Evolutionary conservation across 1,139 yeast genomes (phyloP).

Genomic region (Suhomyces yuchorum): DNA sequence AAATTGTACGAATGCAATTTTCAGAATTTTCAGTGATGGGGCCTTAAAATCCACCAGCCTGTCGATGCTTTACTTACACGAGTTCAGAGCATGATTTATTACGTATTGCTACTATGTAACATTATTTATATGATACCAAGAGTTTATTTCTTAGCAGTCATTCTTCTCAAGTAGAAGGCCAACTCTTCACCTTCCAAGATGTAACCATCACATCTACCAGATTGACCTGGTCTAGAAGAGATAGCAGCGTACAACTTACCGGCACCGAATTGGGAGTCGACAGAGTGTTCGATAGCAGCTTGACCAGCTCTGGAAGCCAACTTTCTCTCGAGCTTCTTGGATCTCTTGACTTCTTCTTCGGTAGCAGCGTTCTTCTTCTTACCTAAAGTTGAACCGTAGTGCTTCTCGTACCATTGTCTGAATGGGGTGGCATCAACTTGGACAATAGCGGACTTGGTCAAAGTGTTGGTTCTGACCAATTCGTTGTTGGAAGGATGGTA

Average conservation of each 20-base stretch:
- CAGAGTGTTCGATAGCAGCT: slow-evolving; percentile 86
- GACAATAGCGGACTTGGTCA: slow-evolving; percentile 98
- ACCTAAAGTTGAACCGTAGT: slow-evolving; percentile 94
- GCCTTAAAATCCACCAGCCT: background rate
- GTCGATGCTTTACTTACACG: too few species aligned
- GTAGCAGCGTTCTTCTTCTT: slow-evolving; percentile 57
- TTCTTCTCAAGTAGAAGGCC: slow-evolving; percentile 99
- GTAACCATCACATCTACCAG: slow-evolving; percentile 99
- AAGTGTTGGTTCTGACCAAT: slow-evolving; percentile 99
- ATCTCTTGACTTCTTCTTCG: slow-evolving; percentile 61
- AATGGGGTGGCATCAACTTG: slow-evolving; percentile 99
- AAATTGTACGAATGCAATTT: background rate
- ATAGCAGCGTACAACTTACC: slow-evolving; percentile 99
- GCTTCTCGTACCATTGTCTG: slow-evolving; percentile 99
- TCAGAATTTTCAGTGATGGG: background rate
- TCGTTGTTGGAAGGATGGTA: slow-evolving; percentile 99
- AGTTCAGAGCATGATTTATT: slow-evolving; percentile 6
- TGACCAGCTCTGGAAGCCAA: slow-evolving; percentile 86
- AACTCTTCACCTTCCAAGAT: slow-evolving; percentile 99
- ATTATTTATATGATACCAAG: slow-evolving; percentile 12
- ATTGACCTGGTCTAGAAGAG: slow-evolving; percentile 99
- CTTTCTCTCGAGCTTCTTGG: slow-evolving; percentile 87
- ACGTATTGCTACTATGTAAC: slow-evolving; percentile 10
- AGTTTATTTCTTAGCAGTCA: slow-evolving; percentile 95
- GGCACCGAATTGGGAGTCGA: slow-evolving; percentile 94